Base-by-base conservation (phyloP, 495 filamentous ascomycete genomes). In the Annulohypoxylon bovei region DNA sequence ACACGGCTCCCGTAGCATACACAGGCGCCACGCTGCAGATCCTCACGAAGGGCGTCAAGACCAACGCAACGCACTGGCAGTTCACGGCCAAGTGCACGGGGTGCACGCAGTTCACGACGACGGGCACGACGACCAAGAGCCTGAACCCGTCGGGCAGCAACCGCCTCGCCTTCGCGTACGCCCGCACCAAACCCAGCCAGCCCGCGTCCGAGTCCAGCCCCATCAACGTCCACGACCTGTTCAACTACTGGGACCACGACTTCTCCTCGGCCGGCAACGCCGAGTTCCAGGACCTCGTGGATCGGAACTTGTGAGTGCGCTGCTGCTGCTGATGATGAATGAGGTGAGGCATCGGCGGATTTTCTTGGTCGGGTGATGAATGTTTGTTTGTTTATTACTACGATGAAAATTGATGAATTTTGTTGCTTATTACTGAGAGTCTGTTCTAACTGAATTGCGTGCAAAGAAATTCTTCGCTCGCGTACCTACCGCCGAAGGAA, bases 1-100 rank as follows among this genome's bases (percentile, higher is more conserved):
- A 82, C 67, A 57, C 62, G 6, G 54, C 68, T 0, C 82, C 82
- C 0, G 33, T 65, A 8, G 8, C 72, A 0, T 81, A 79, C 71
- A 49, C 68, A 6, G 75, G 71, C 54, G 75, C 79, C 4, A 53
- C 67, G 11, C 62, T 76, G 65, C 76, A 78, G 9, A 9, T 83
- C 6, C 76, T 80, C 60, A 75, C 65, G 62, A 75, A 72, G 14
- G 77, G 76, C 7, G 80, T 77, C 49, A 78, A 77, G 63, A 68
- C 52, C 64, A 84, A 83, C 74, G 54, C 68, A 22, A 83, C 81
- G 1, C 82, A 83, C 66, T 83, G 80, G 81, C 81, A 83, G 44
- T 64, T 81, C 59, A 82, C 80, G 4, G 78, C 78, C 25, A 76
- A 78, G 46, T 83, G 81, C 71, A 74, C 70, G 18, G 82, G 82